A percentile compares a stretch with the other conserved stretches of the same genome.
Evolutionary conservation across 805 yeast genomes (phyloP).

Genomic region (Nakazawaea sp.): DNA sequence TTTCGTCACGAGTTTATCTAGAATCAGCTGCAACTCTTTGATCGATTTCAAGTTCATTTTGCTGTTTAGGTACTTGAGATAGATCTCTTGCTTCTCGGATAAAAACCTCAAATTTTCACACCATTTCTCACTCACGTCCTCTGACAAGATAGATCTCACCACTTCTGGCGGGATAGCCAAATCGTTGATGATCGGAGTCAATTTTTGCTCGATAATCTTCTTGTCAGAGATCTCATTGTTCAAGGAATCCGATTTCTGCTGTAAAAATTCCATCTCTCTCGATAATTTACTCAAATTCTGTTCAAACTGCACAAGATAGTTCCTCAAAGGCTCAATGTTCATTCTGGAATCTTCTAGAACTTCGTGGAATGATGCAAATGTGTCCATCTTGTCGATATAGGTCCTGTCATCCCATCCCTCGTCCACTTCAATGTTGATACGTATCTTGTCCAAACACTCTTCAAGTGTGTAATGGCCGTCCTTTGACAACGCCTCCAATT

Average conservation of each 20-base stretch:
- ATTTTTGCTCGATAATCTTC: slow-evolving; percentile 37
- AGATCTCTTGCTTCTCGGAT: slow-evolving; percentile 52
- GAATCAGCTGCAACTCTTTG: slow-evolving; percentile 22
- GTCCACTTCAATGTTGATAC: background rate
- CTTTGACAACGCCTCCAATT: background rate
- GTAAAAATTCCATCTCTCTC: slow-evolving; percentile 54
- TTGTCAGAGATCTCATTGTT: slow-evolving; percentile 41
- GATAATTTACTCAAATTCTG: slow-evolving; percentile 48
- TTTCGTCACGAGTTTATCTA: slow-evolving; percentile 50
- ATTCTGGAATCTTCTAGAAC: slow-evolving; percentile 24
- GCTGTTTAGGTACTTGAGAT: slow-evolving; percentile 28
- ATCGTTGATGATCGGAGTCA: slow-evolving; percentile 74
- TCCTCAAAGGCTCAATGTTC: slow-evolving; percentile 42
- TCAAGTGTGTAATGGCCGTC: background rate
- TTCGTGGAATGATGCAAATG: slow-evolving; percentile 20
- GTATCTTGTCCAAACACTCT: background rate
- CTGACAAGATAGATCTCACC: slow-evolving; percentile 49
- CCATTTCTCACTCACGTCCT: slow-evolving; percentile 57
- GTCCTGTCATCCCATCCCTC: background rate
- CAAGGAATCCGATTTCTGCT: slow-evolving; percentile 42
- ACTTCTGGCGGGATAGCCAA: slow-evolving; percentile 70
- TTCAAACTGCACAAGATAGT: slow-evolving; percentile 50
- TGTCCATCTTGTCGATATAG: slow-evolving; percentile 9
- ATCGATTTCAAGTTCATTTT: slow-evolving; percentile 14
- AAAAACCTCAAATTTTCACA: slow-evolving; percentile 54